A percentile compares a stretch with the other conserved stretches of the same genome.
phyloP scores from a whole-genome alignment of 1,284 basidiomycete species.

The Megacollybia platyphylla region DNA sequence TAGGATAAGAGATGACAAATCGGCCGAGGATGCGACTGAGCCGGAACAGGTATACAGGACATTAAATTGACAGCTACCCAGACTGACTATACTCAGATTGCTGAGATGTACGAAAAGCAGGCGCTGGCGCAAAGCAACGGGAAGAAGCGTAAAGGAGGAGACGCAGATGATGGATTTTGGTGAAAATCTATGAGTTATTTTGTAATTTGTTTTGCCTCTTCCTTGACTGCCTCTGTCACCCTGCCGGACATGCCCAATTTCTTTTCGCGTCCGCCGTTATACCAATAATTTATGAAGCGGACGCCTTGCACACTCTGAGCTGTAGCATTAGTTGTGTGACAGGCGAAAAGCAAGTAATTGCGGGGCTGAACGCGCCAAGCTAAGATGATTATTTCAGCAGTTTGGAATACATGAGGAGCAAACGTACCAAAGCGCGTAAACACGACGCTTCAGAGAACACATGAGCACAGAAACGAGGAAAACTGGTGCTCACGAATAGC shows the following conservation, averaged over 20 bases:
- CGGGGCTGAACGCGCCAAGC: conserved; percentile 92
- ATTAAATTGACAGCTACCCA: conserved; percentile 1
- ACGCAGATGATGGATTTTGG: conserved; percentile 85
- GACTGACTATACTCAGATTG: conserved; percentile 46
- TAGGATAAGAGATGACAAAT: conserved; percentile 87
- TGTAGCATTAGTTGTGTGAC: conserved; percentile 83
- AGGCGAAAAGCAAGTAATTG: conserved; percentile 90
- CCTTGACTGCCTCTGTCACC: conserved; percentile 35
- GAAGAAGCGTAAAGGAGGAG: conserved; percentile 59
- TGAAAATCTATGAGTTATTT: conserved; percentile 16
- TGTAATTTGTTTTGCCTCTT: background rate
- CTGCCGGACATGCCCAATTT: conserved; percentile 28
- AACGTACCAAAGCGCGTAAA: conserved; percentile 87
- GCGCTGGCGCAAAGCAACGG: conserved; percentile 63
- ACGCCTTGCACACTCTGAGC: conserved; percentile 76
- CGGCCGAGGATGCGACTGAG: conserved; percentile 81
- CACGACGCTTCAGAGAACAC: conserved; percentile 47
- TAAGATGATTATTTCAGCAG: conserved; percentile 15
- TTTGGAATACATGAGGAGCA: conserved; percentile 6
- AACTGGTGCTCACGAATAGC: conserved; percentile 71
- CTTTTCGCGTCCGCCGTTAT: conserved; percentile 66
- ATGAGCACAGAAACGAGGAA: conserved; percentile 5
- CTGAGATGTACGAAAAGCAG: conserved; percentile 92
- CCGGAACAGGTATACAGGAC: conserved; percentile 63
- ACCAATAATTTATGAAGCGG: conserved; percentile 85